Percentiles rank a stretch among this genome's conserved stretches.
These are phyloP conservation scores for Ogataea dorogensis DNA, from an alignment of 805 yeast species.

Conservation along the genomic window DNA sequence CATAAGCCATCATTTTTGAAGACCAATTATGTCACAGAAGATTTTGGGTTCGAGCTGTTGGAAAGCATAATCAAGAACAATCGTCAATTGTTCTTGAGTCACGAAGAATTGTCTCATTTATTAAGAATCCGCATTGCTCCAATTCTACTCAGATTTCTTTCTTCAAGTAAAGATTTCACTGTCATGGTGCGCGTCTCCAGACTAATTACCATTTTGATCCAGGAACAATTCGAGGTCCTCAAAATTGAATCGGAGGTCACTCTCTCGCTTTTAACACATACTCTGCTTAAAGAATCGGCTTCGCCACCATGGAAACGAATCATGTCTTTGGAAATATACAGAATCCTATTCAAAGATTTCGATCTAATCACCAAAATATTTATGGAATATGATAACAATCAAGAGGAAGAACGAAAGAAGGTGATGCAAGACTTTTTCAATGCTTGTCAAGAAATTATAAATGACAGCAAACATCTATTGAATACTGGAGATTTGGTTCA, in stretches of 20 bases:
- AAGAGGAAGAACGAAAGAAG: conserved; percentile 51
- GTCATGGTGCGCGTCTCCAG: conserved; percentile 74
- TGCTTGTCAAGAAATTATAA: conserved; percentile 39
- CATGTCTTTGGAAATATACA: conserved; percentile 70
- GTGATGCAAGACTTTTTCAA: conserved; percentile 56
- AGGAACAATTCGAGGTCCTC: conserved; percentile 58
- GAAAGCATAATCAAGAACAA: conserved; percentile 77
- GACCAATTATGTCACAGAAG: conserved; percentile 51
- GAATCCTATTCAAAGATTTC: conserved; percentile 57
- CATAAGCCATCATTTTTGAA: conserved; percentile 55
- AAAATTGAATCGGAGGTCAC: conserved; percentile 82
- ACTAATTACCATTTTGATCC: conserved; percentile 59
- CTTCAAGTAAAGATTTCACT: conserved; percentile 59
- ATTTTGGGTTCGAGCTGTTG: conserved; percentile 75
- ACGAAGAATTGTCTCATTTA: conserved; percentile 63
- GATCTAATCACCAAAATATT: conserved; percentile 51
- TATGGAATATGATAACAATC: conserved; percentile 56
- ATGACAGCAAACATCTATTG: conserved; percentile 34
- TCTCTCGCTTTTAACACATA: conserved; percentile 69
- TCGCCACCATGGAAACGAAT: conserved; percentile 71
- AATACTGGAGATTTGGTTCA: conserved; percentile 36
- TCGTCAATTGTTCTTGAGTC: conserved; percentile 49
- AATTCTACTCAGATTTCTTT: conserved; percentile 62
- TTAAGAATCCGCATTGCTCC: conserved; percentile 74
- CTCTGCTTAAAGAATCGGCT: conserved; percentile 55